Percentiles rank a stretch among this genome's conserved stretches.
Evolutionary conservation across 75 land plant genomes (phyloP).

Genomic region (Picea glauca): DNA sequence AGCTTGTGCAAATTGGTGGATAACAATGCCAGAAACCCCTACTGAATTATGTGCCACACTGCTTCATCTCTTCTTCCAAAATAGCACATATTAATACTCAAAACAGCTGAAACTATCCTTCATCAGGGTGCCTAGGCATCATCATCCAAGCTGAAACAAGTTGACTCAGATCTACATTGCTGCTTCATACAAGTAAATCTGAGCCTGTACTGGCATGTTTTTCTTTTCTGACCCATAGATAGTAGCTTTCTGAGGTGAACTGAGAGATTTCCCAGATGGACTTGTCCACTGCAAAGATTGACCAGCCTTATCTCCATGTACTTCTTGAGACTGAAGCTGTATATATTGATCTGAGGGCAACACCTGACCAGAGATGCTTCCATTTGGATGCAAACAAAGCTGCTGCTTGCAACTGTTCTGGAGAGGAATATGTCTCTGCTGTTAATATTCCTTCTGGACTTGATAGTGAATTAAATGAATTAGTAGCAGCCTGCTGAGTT

Average conservation of each 20-base stretch:
- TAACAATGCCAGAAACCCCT: no score
- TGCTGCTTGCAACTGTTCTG: constrained; percentile 22
- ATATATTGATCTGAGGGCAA: constrained; percentile 29
- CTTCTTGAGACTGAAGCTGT: constrained; percentile 20
- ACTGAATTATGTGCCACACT: no score
- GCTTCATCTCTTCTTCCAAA: no score
- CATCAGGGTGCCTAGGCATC: no score
- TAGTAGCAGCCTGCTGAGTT: constrained; percentile 19
- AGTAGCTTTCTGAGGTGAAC: constrained; percentile 23
- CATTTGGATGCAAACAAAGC: constrained; percentile 29
- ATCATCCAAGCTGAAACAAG: no score
- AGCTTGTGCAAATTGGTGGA: no score
- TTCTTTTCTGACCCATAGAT: constrained; percentile 21
- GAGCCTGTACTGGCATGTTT: constrained; percentile 1
- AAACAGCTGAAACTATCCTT: no score
- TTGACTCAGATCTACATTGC: no score
- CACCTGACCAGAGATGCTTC: constrained; percentile 20
- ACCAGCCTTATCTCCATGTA: constrained; percentile 1
- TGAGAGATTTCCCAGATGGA: constrained; percentile 17
- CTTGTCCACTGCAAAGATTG: constrained; percentile 31
- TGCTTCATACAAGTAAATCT: no score
- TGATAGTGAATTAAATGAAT: constrained; percentile 16
- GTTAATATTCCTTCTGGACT: constrained; percentile 8
- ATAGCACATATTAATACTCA: no score
- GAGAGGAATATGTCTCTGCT: constrained; percentile 14